Conservation (phyloP, 1,284 basidiomycete genomes). For the Rhodotorula sp. region DNA sequence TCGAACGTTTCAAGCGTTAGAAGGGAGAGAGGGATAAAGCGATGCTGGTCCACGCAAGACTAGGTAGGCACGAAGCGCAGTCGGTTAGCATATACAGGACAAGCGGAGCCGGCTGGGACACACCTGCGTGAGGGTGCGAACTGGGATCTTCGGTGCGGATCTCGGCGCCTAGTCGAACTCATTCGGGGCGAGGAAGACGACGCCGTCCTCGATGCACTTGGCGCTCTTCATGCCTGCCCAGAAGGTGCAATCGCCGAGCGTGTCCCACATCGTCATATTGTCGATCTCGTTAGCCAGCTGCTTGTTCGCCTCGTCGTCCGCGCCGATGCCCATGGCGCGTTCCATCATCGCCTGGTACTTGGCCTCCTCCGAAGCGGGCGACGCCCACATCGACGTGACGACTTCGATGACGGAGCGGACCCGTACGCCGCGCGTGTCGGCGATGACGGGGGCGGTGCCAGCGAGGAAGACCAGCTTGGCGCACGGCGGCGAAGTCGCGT, state of each 20-base stretch:
- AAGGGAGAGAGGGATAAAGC: no score
- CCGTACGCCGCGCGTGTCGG: neutral
- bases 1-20: no score
- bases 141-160: neutral
- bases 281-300: neutral
- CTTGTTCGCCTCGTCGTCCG: no score
- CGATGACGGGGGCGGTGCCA: neutral
- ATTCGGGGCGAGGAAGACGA: neutral
- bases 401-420: slow-evolving; percentile 8
- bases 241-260: neutral
- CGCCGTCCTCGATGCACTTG: neutral
- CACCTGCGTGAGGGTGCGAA: no score
- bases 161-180: neutral
- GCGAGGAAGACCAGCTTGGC: neutral
- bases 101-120: no score
- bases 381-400: neutral
- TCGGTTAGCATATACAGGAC: no score
- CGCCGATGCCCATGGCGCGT: neutral
- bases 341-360: neutral
- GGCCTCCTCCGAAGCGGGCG: neutral
- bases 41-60: no score
- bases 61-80: no score
- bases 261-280: neutral
- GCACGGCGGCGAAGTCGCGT: neutral
- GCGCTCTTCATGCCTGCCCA: neutral